Evolutionary conservation across 1,284 basidiomycete species (phyloP), one percentile per base, ranked within the genome.

Genomic region (Cryptococcus hybrid): DNA sequence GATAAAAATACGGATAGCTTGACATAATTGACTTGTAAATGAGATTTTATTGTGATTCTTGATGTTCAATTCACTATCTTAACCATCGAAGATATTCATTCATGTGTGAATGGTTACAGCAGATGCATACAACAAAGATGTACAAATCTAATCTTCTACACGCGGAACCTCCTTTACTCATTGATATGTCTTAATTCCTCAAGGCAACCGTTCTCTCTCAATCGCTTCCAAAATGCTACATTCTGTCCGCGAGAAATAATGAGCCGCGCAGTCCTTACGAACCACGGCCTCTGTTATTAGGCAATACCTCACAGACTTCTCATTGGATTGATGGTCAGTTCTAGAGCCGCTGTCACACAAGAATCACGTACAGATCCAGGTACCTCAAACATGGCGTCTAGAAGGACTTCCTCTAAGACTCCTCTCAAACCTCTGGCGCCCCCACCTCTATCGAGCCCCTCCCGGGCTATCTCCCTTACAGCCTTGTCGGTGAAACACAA

Each of bases 371-470:
- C 90, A 85, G 91, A 69, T 84, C 87, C 77, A 0, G 80, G 80
- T 5, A 78, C 73, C 79, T 94, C 90, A 73, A 90, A 94, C 90
- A 95, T 94, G 0, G 90, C 82, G 56, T 95, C 90, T 52, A 92
- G 78, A 3, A 94, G 73, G 6, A 82, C 75, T 77, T 94, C 92
- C 86, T 92, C 93, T 86, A 97, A 86, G 52, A 96, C 89, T 1
- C 90, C 87, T 64, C 92, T 81, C 62, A 98, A 77, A 3, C 92
- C 90, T 71, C 94, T 82, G 0, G 94, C 94, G 12, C 94, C 95
- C 8, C 91, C 91, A 1, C 90, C 90, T 60, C 90, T 82, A 62
- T 88, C 85, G 9, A 84, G 80, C 0, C 92, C 91, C 64, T 86
- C 86, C 45, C 80, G 81, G 66, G 91, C 94, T 52, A 96, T 87